Conservation (phyloP, 163 green algal species). For the Scenedesmus sp. region DNA sequence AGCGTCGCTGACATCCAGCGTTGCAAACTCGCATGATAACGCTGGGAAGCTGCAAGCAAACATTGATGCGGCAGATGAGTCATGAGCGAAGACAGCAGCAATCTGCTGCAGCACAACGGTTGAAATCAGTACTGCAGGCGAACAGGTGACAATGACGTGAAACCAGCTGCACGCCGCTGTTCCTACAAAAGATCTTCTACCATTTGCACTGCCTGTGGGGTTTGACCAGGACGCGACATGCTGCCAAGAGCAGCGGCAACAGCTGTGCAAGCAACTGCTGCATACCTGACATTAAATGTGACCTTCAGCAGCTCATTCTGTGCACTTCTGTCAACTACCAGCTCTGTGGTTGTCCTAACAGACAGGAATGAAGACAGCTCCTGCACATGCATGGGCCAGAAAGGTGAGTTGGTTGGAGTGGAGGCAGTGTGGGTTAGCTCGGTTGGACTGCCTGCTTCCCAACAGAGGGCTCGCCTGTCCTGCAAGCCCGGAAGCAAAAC, state of each 20-base stretch:
- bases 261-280: conserved; percentile 1
- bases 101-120: background rate
- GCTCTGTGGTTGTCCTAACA: conserved; percentile 71
- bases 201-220: background rate
- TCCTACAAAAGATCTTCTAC: background rate
- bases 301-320: conserved; percentile 94
- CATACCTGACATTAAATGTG: conserved; percentile 95
- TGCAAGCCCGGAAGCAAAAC: too few species aligned
- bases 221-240: background rate
- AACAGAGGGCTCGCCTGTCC: background rate
- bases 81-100: background rate
- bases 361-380: conserved; percentile 86
- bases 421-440: background rate
- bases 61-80: background rate
- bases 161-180: background rate
- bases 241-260: background rate
- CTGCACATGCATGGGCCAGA: conserved; percentile 61
- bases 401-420: background rate
- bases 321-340: conserved; percentile 90
- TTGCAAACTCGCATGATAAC: conserved; percentile 96
- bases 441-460: background rate
- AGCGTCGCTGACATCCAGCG: conserved; percentile 93
- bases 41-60: conserved; percentile 75
- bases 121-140: background rate
- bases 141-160: background rate